Base-by-base conservation (phyloP, 257 asterid genomes). In the Solanum chmielewskii region DNA sequence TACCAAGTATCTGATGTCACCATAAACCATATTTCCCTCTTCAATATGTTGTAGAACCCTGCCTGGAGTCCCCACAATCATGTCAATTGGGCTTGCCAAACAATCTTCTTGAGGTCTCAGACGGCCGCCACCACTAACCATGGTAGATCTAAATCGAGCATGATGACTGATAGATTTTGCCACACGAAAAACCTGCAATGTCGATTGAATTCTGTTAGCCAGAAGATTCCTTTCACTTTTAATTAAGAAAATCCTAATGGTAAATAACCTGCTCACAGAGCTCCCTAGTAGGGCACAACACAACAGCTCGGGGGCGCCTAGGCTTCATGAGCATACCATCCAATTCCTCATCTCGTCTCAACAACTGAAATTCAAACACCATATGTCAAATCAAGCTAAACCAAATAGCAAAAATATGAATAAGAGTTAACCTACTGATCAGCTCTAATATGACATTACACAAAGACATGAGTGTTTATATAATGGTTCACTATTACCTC, bases 241-340 rank as follows among this genome's bases (percentile, higher is more conserved):
- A 81, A 42, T 77, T 6, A 23, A 90, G 74, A 78, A 44, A 56
- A 69, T 56, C 77, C 78, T 56, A 80, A 85, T 66, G 45, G 5
- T 27, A 80, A 77, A 68, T 31, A 29, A 94, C 98, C 98, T 97
- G 99, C 90, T 97, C 99, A 86, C 99, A 97, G 10, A 97, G 98
- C 92, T 97, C 99, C 94, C 99, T 94, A n/a, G 99, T 97, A 18
- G 99, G 99, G 93, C 99, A 97, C 23, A 97, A 92, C 69, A 97
- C 92, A 87, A 97, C 92, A 74, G 98, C 99, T 66, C 99, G 95
- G 78, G 99, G 99, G 33, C 99, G 99, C 88, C 94, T 95, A 33
- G 99, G 96, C 94, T 93, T 96, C 97, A 96, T 94, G 86, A 95
- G 91, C 89, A 95, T 94, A 70, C 99, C 99, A 62, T 95, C 92